These are phyloP conservation scores for Kernera saxatilis DNA, from an alignment of 345 rosid genomes.

Conservation along the genomic window DNA sequence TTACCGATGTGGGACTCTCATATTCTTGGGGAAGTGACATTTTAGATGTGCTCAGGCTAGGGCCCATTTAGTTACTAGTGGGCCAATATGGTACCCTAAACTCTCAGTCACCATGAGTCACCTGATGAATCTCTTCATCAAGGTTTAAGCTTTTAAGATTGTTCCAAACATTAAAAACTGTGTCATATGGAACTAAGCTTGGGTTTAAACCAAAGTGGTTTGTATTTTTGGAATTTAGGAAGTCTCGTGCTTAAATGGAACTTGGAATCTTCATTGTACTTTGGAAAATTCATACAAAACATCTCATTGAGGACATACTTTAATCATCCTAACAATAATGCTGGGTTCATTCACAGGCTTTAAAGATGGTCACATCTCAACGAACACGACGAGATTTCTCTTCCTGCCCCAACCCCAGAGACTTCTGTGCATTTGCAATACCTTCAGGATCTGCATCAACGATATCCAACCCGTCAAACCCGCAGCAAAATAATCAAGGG, in stretches of 20 bases:
- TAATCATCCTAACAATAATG: background rate
- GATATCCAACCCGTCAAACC: background rate
- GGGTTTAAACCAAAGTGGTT: background rate
- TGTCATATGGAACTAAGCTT: background rate
- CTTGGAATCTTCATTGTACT: background rate
- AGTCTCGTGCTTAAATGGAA: background rate
- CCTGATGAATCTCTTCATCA: background rate
- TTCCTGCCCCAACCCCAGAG: constrained; percentile 93
- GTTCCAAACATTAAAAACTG: background rate
- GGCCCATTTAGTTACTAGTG: background rate
- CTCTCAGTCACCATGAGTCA: background rate
- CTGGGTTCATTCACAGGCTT: constrained; percentile 1
- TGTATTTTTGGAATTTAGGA: background rate
- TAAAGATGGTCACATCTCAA: constrained; percentile 22
- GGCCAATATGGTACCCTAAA: background rate
- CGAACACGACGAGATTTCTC: constrained; percentile 76
- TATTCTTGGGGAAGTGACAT: background rate
- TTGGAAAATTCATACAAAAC: background rate
- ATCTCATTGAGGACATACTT: background rate
- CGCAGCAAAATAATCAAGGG: background rate
- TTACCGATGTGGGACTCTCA: background rate
- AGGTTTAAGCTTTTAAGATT: background rate
- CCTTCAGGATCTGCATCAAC: constrained; percentile 78
- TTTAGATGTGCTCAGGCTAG: background rate
- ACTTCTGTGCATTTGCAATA: constrained; percentile 87